These are phyloP conservation scores for Plenodomus biglobosus DNA, from an alignment of 2,329 filamentous ascomycete genomes.

Conservation along the genomic window DNA sequence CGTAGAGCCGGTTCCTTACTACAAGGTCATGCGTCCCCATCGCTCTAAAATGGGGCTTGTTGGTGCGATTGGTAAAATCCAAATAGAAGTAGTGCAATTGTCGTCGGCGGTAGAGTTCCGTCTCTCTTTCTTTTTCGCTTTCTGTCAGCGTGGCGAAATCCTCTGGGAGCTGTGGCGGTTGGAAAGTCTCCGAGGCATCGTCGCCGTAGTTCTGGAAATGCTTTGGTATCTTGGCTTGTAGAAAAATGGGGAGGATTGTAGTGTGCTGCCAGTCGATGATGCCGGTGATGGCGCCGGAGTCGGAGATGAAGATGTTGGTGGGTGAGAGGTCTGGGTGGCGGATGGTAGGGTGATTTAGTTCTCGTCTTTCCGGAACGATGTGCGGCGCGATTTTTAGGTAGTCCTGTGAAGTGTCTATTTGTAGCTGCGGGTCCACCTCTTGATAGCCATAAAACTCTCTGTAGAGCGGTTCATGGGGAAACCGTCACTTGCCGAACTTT, in stretches of 20 bases:
- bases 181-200: slow-evolving; percentile 15
- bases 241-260: slow-evolving; percentile 36
- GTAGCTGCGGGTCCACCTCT: slow-evolving; percentile 11
- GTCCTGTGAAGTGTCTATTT: slow-evolving; percentile 8
- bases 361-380: slow-evolving; percentile 9
- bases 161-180: slow-evolving; percentile 16
- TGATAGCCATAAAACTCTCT: slow-evolving; percentile 13
- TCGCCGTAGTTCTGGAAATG: slow-evolving; percentile 45
- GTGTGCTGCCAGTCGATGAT: slow-evolving; percentile 21
- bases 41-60: slow-evolving; percentile 20
- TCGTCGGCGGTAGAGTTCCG: slow-evolving; percentile 22
- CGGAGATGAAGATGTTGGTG: slow-evolving; percentile 16
- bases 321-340: slow-evolving; percentile 15
- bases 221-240: slow-evolving; percentile 39
- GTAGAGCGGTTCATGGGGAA: slow-evolving; percentile 10
- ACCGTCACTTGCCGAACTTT: slow-evolving; percentile 12
- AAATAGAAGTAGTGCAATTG: slow-evolving; percentile 28
- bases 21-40: slow-evolving; percentile 11
- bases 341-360: slow-evolving; percentile 9
- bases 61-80: slow-evolving; percentile 18
- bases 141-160: slow-evolving; percentile 16
- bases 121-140: slow-evolving; percentile 12
- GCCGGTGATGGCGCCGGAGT: slow-evolving; percentile 10
- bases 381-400: slow-evolving; percentile 14
- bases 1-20: slow-evolving; percentile 11